These are phyloP conservation scores for Stagonosporopsis rhizophila DNA, from an alignment of 2,329 filamentous ascomycete genomes.

Conservation along the genomic window DNA sequence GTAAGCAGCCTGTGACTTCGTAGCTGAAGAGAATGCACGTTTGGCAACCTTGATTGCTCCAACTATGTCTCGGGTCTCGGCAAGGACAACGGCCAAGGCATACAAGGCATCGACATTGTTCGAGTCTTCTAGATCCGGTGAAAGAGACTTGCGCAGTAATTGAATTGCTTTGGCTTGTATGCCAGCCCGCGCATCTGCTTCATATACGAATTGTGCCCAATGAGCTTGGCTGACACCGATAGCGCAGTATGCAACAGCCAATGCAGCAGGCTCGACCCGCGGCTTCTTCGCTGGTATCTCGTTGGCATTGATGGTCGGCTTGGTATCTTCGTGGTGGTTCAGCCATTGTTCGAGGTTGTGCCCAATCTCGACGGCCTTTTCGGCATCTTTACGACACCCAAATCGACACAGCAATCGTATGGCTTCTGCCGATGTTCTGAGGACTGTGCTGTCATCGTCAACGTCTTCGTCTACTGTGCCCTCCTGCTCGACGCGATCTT, in stretches of 20 bases:
- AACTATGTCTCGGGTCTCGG: conserved; percentile 82
- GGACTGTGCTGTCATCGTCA: conserved; percentile 77
- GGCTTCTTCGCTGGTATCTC: conserved; percentile 44
- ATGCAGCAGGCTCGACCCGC: conserved; percentile 63
- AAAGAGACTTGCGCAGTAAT: conserved; percentile 75
- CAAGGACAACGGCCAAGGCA: conserved; percentile 81
- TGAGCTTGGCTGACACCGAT: conserved; percentile 86
- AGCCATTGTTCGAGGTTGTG: conserved; percentile 78
- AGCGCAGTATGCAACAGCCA: conserved; percentile 76
- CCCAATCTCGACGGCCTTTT: conserved; percentile 77
- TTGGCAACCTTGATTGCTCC: conserved; percentile 84
- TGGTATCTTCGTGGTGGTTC: conserved; percentile 57
- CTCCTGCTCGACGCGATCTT: conserved; percentile 79
- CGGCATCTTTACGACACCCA: conserved; percentile 74
- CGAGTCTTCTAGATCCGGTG: conserved; percentile 68
- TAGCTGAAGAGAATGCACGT: conserved; percentile 70
- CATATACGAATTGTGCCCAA: conserved; percentile 83
- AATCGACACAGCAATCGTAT: conserved; percentile 84
- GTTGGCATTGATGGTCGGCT: conserved; percentile 33
- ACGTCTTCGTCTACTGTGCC: conserved; percentile 73
- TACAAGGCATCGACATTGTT: conserved; percentile 80
- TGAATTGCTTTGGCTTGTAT: conserved; percentile 80
- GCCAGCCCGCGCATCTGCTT: conserved; percentile 72
- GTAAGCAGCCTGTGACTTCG: conserved; percentile 35
- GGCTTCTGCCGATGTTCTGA: conserved; percentile 81